Evolutionary conservation across 257 asterid species (phyloP), one percentile per base, ranked within the genome.

Genomic region (Primulina eburnea): DNA sequence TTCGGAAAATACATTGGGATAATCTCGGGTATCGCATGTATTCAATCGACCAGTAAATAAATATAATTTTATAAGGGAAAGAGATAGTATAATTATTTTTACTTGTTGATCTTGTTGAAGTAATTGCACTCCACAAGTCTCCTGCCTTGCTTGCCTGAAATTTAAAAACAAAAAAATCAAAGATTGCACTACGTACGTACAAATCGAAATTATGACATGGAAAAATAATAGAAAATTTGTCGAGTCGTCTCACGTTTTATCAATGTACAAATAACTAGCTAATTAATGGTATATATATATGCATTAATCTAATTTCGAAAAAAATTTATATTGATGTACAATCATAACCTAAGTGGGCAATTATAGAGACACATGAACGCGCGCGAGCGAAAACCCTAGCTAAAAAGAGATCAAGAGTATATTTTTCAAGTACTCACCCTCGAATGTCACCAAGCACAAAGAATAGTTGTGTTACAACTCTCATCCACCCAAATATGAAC

Each of bases 91-190:
- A 35, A 64, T 34, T 34, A 38, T 35, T 56, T 30, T 30, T 79
- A 79, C 83, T 20, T 75, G 70, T 3, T 75, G 18, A 33, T 60
- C 20, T 37, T 20, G 74, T 58, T 16, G 56, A 68, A 67, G 53
- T 72, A 75, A 58, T 2, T 28, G 28, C 4, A 79, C 66, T 17
- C 73, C 71, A 0, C 17, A 2, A 52, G 75, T 34, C 28, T 70
- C 33, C 65, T 17, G 7, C 24, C 40, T 8, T 24, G 35, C 58
- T 63, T 10, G 7, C 28, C 83, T 79, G 73, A 65, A 71, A 24
- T 71, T 53, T 24, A 32, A 4, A 24, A 26, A 30, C 33, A 30
- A 1, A 37, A 37, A 21, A 21, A 21, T 21, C 0, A 21, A 21
- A 21, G 24, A 21, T 21, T 21, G 24, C 24, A 21, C 24, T 21